Base-by-base conservation (phyloP, 2,329 filamentous ascomycete genomes). In the Penicillium sp. region DNA sequence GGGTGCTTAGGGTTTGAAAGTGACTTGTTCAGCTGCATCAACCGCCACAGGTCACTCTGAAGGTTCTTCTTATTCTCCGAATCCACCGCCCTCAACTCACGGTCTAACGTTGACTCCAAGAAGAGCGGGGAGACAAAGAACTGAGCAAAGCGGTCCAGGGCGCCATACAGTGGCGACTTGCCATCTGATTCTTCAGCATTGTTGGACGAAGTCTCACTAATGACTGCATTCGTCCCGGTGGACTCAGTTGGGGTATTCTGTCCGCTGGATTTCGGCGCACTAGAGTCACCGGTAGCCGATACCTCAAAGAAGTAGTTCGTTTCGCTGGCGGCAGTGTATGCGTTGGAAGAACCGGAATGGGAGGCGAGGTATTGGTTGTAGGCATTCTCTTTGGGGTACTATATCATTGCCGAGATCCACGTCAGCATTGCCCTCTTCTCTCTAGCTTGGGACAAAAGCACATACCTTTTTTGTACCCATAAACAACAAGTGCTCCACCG, bases 261-360 rank as follows among this genome's bases (percentile, higher is more conserved):
- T 31, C 64, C 56, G 32, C 42, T 62, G n/a, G 58, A 56, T 46
- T 58, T 54, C 10, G 61, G 57, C 27, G 59, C 72, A 65, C 56
- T 55, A 2, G 73, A 68, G 40, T 75, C 75, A 10, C 86, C 81
- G 44, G 89, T 89, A 28, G 90, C 89, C 18, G 88, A 89, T 50
- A 97, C 84, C 65, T 98, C 93, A 68, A 98, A 98, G 73, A 88
- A 97, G 75, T 95, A 98, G 73, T 97, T 97, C 56, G 93, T 98
- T 45, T 92, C 95, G 1, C 89, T 95, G 4, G 88, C 79, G 13
- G 87, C 90, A 1, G 93, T 98, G 70, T 95, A 97, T 47, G 93
- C 93, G 69, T 98, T 98, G 25, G 91, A 95, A 65, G 86, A 84
- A 47, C 93, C 93, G 8, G 90, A 95, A 69, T 96, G 87, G 52